Base-by-base conservation (phyloP, 2,329 filamentous ascomycete genomes). In the Aureobasidium melanogenum region DNA sequence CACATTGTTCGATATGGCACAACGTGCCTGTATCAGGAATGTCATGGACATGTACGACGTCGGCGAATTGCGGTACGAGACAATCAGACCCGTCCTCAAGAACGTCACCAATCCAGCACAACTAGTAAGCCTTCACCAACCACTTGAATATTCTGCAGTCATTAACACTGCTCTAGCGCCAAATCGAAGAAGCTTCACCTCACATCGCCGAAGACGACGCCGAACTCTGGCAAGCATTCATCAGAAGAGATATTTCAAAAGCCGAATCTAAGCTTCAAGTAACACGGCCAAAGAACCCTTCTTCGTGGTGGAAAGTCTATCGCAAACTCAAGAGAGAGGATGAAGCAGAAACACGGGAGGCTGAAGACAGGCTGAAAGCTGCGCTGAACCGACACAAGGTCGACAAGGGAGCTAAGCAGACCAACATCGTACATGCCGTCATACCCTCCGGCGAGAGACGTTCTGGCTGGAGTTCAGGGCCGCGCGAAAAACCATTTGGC, bases 301-400 rank as follows among this genome's bases (percentile, higher is more conserved):
- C 78, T 38, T 85, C 84, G 63, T 97, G 91, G 91, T 84, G 87
- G 70, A 84, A 87, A 60, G 80, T 95, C 15, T 97, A 95, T 75
- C 77, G 70, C 19, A 77, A 77, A 64, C 67, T 79, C 30, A 71
- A 74, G 64, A 71, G 68, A 48, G 73, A 76, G 24, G 71, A 76
- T 6, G 72, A 76, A 62, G 67, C 65, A 26, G 71, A 75, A 62
- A 67, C 68, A 17, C 63, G 68, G 28, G 68, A 64, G 32, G 66
- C 69, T 34, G 71, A 74, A 63, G 70, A 69, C 30, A 60, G 62
- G 14, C 66, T 74, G 38, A 64, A 65, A 41, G 64, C 81, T 65
- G 84, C 85, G 64, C 86, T 92, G 69, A 80, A 83, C 65, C 78
- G 77, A 44, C 78, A 86, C 64, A 81, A 85, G 39, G 77, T 83